A percentile compares a stretch with the other conserved stretches of the same genome.
Conservation (phyloP, 768 basidiomycete genomes). For the Chalciporus piperatus region DNA sequence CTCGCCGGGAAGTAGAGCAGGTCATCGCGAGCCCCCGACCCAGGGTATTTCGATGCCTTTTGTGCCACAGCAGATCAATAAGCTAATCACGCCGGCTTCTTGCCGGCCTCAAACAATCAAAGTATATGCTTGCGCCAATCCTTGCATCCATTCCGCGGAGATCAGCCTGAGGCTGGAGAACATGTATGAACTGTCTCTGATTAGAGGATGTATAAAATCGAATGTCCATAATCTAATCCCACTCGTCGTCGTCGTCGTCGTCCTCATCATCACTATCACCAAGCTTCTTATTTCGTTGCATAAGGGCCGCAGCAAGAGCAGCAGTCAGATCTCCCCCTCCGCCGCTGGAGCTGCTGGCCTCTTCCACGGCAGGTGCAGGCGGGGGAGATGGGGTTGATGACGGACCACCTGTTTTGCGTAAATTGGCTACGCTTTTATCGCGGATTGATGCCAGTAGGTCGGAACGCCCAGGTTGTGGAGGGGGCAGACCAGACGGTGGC, state of each 20-base stretch:
- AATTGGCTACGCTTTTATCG: slow-evolving; percentile 69
- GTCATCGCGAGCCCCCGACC: slow-evolving; percentile 8
- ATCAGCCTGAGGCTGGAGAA: background rate
- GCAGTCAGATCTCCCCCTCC: slow-evolving; percentile 67
- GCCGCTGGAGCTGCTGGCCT: slow-evolving; percentile 33
- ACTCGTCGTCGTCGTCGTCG: slow-evolving; percentile 70
- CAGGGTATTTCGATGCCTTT: background rate
- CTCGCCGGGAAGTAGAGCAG: background rate
- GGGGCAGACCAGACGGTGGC: slow-evolving; percentile 33
- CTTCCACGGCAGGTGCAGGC: slow-evolving; percentile 30
- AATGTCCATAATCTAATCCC: slow-evolving; percentile 35
- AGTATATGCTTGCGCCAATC: background rate
- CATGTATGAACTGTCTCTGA: background rate
- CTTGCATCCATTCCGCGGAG: background rate
- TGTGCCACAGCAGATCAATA: background rate
- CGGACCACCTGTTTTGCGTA: slow-evolving; percentile 51
- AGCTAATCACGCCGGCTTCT: background rate
- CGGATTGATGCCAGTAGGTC: slow-evolving; percentile 79
- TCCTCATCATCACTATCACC: slow-evolving; percentile 85
- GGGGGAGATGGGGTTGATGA: slow-evolving; percentile 35
- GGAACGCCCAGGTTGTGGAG: slow-evolving; percentile 57
- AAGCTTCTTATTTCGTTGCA: slow-evolving; percentile 81
- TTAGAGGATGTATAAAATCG: slow-evolving; percentile 9
- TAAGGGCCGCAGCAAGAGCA: slow-evolving; percentile 79
- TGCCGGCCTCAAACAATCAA: no score